A percentile compares a stretch with the other conserved stretches of the same genome.
Conservation (phyloP, 208 protist genomes). For the Blechomonas ayalai region DNA sequence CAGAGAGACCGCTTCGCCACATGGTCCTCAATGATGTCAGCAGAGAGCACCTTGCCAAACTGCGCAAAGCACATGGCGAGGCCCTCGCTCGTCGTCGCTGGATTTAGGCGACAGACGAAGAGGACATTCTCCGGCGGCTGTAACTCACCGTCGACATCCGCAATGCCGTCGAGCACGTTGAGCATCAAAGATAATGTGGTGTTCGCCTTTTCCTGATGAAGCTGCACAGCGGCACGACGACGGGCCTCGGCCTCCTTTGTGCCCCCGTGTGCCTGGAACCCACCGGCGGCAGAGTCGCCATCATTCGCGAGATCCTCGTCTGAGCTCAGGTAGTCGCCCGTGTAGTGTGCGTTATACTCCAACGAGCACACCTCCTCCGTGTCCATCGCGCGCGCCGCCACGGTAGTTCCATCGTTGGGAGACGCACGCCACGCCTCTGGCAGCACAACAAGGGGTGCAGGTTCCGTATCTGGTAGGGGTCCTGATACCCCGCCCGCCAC, state of each 20-base stretch:
- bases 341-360: constrained; percentile 62
- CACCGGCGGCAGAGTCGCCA: not conserved
- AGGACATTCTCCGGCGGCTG: constrained; percentile 97
- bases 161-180: constrained; percentile 95
- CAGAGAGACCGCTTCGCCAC: constrained; percentile 82
- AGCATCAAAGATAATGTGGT: constrained; percentile 84
- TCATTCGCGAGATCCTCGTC: constrained; percentile 38
- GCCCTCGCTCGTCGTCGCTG: constrained; percentile 91
- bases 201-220: constrained; percentile 59
- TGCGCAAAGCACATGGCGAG: constrained; percentile 94
- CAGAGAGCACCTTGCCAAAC: constrained; percentile 91
- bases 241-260: constrained; percentile 6
- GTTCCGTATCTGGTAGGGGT: constrained; percentile 1
- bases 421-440: not conserved
- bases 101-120: constrained; percentile 99
- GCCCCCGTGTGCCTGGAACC: too few relatives aligned
- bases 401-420: not conserved
- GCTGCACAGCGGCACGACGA: constrained; percentile 8
- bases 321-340: constrained; percentile 58
- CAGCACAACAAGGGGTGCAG: constrained; percentile 8
- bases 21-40: constrained; percentile 69
- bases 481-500: constrained; percentile 1
- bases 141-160: constrained; percentile 84
- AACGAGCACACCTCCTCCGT: constrained; percentile 8
- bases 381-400: not conserved